These are phyloP conservation scores for Serendipita indica DNA, from an alignment of 768 basidiomycete genomes.

Conservation along the genomic window DNA sequence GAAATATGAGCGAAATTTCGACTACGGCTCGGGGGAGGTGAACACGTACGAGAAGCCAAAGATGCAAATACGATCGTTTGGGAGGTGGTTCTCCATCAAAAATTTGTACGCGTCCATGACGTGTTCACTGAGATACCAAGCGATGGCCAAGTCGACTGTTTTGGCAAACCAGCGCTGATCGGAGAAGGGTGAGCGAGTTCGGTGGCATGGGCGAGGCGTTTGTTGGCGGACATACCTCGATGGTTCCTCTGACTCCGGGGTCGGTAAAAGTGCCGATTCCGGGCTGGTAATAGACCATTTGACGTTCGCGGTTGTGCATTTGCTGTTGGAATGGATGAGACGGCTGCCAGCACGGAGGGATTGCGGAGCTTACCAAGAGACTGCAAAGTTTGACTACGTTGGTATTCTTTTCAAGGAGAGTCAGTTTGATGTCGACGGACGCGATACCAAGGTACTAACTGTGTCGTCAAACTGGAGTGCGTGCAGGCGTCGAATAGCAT, in stretches of 20 bases:
- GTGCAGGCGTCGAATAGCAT: too few species aligned
- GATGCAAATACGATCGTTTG: conserved; percentile 51
- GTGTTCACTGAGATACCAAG: conserved; percentile 37
- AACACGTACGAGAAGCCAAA: conserved; percentile 68
- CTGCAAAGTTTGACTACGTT: conserved; percentile 5
- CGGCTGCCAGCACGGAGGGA: neutral
- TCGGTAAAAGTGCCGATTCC: conserved; percentile 37
- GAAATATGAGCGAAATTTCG: neutral
- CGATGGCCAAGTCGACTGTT: conserved; percentile 50
- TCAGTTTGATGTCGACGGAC: neutral
- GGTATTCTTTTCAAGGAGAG: conserved; percentile 9
- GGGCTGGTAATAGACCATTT: conserved; percentile 21
- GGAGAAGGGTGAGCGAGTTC: too few species aligned
- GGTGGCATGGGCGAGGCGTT: too few species aligned
- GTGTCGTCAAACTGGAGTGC: too few species aligned
- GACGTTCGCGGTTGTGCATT: neutral
- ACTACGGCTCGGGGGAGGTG: too few species aligned
- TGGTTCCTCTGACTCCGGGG: conserved; percentile 52
- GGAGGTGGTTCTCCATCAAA: conserved; percentile 8
- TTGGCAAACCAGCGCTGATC: conserved; percentile 43
- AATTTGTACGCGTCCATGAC: neutral
- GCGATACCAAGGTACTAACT: neutral
- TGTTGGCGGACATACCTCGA: too few species aligned
- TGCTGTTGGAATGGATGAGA: neutral
- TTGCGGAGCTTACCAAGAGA: neutral